Conservation (phyloP, 257 asterid species). For the Orobanche coerulescens region DNA sequence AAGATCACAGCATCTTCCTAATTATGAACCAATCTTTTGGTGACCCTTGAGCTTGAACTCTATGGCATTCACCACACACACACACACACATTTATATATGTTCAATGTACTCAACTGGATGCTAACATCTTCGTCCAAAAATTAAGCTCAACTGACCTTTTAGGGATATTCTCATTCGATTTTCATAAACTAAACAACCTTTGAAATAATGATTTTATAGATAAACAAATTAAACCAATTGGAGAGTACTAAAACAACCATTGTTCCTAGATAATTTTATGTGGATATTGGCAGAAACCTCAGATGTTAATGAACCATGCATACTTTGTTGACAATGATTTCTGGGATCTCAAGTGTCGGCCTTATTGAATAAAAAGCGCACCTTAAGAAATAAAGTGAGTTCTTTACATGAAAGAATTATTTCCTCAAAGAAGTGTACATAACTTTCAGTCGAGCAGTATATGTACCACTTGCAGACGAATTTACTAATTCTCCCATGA, state of each 20-base stretch:
- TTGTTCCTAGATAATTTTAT: neutral
- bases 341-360: neutral
- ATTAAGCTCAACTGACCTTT: neutral
- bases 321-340: neutral
- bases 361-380: too few species aligned
- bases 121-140: conserved; percentile 9
- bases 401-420: too few species aligned
- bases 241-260: neutral
- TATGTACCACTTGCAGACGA: too few species aligned
- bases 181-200: neutral
- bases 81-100: neutral
- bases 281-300: neutral
- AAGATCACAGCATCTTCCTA: conserved; percentile 6
- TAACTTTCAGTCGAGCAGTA: too few species aligned
- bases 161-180: neutral
- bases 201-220: neutral
- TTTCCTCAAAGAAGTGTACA: too few species aligned
- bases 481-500: too few species aligned
- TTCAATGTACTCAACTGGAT: conserved; percentile 6
- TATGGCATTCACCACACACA: conserved; percentile 5
- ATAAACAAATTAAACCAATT: neutral
- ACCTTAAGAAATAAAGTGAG: too few species aligned
- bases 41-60: conserved; percentile 11
- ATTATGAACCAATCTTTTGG: conserved; percentile 8
- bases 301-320: neutral